Evolutionary conservation across 169 alveolate genomes (phyloP), one percentile per base, ranked within the genome.

Genomic region (Miamiensis avidus): DNA sequence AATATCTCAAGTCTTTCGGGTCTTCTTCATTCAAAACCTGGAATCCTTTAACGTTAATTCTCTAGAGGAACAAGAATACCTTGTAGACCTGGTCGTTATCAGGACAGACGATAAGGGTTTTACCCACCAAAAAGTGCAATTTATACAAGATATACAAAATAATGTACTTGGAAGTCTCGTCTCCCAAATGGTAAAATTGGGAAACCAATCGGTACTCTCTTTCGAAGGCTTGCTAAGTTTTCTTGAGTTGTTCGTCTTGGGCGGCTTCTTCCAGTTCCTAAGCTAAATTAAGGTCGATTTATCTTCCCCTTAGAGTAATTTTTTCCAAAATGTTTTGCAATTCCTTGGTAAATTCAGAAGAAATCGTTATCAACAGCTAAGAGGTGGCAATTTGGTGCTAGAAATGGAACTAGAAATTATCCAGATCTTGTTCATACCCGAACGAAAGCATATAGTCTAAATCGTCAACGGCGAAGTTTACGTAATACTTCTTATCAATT

Each of bases 1-100:
- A 86, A 76, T 86, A 86, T 75, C 84, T 82, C n/a, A 86, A 72
- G 27, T 83, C 34, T 33, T 81, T 81, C 30, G 90, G 90, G 34
- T 86, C 81, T 64, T 79, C 83, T 75, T 86, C 87, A 81, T 86
- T 86, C n/a, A 79, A 86, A 32, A 81, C 69, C 64, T 86, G 29
- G 65, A 28, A 82, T 74, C 75, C 75, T 34, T 82, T 72, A 0
- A 74, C 75, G 26, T 74, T 33, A 34, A 78, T 74, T 82, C 87
- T 73, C 16, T 82, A 16, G 26, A 82, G 78, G 0, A 77, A 34
- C 34, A 85, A 77, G 29, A 34, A 29, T 28, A 86, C 73, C 73
- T 81, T 81, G 64, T 86, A 86, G 16, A 86, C 82, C 31, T 75
- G 74, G 29, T 49, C 49, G 0, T 79, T 28, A 29, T 81, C 79